phyloP scores from a whole-genome alignment of 371 early-diverging fungal genomes.

The Mortierella sp. region DNA sequence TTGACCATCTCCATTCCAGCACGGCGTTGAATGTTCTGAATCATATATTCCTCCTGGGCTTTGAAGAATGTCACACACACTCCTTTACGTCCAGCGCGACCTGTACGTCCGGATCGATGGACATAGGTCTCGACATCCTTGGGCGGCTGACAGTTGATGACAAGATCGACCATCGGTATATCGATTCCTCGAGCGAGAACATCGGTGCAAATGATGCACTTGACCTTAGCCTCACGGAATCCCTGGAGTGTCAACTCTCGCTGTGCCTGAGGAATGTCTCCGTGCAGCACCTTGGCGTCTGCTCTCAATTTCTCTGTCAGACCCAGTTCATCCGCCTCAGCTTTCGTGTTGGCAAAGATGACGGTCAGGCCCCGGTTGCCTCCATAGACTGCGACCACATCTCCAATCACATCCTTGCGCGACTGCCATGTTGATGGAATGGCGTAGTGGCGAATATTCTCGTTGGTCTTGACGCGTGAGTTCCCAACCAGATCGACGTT shows the following conservation, averaged over 20 bases:
- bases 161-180: constrained; percentile 96
- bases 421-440: constrained; percentile 85
- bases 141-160: constrained; percentile 98
- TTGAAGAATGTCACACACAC: constrained; percentile 94
- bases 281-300: constrained; percentile 92
- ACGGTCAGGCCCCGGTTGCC: constrained; percentile 85
- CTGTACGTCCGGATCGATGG: constrained; percentile 98
- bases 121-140: constrained; percentile 94
- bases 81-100: constrained; percentile 94
- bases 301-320: constrained; percentile 80
- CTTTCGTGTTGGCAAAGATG: constrained; percentile 94
- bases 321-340: constrained; percentile 90
- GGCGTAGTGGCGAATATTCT: constrained; percentile 82
- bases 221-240: constrained; percentile 89
- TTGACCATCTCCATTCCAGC: constrained; percentile 85
- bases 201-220: constrained; percentile 92
- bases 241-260: constrained; percentile 90
- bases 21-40: constrained; percentile 77
- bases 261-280: constrained; percentile 92
- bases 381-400: constrained; percentile 88
- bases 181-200: constrained; percentile 98
- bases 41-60: constrained; percentile 81
- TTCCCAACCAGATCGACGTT: constrained; percentile 85
- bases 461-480: constrained; percentile 81
- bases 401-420: constrained; percentile 83